Evolutionary conservation across 441 rosid genomes (phyloP).

Genomic region (Codiaeum variegatum): DNA sequence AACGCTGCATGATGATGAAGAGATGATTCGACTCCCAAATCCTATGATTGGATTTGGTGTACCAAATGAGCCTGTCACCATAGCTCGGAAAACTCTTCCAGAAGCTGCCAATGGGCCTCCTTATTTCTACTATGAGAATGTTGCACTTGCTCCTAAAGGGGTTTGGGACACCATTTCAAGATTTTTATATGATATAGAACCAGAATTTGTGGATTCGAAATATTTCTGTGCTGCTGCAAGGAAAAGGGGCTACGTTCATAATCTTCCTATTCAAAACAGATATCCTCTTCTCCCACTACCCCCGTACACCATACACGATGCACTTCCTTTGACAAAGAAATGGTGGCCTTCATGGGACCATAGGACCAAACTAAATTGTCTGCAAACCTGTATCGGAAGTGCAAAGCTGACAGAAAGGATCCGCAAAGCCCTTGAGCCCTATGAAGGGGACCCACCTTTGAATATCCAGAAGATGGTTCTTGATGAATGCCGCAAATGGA

Average conservation of each 20-base stretch:
- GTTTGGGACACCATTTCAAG: slow-evolving; percentile 79
- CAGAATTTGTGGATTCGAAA: slow-evolving; percentile 83
- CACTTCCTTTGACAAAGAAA: slow-evolving; percentile 62
- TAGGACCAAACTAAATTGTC: slow-evolving; percentile 69
- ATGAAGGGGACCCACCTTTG: slow-evolving; percentile 47
- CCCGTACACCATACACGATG: slow-evolving; percentile 59
- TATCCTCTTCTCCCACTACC: slow-evolving; percentile 67
- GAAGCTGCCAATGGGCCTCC: slow-evolving; percentile 65
- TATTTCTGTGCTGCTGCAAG: slow-evolving; percentile 83
- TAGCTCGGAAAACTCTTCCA: slow-evolving; percentile 47
- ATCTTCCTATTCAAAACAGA: slow-evolving; percentile 61
- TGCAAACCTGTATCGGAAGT: slow-evolving; percentile 60
- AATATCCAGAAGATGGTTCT: slow-evolving; percentile 47
- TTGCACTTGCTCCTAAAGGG: slow-evolving; percentile 85
- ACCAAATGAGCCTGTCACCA: slow-evolving; percentile 39
- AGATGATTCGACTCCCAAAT: slow-evolving; percentile 59
- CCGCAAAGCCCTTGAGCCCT: slow-evolving; percentile 46
- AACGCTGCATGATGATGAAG: slow-evolving; percentile 34
- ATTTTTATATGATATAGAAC: slow-evolving; percentile 55
- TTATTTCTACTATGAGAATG: slow-evolving; percentile 81
- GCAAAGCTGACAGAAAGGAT: slow-evolving; percentile 69
- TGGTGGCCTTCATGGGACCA: slow-evolving; percentile 95
- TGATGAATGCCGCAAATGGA: slow-evolving; percentile 75
- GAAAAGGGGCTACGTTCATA: slow-evolving; percentile 85
- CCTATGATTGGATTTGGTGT: slow-evolving; percentile 91